Evolutionary conservation across 352 stramenopile genomes (phyloP).

Genomic region (Pythium biforme): DNA sequence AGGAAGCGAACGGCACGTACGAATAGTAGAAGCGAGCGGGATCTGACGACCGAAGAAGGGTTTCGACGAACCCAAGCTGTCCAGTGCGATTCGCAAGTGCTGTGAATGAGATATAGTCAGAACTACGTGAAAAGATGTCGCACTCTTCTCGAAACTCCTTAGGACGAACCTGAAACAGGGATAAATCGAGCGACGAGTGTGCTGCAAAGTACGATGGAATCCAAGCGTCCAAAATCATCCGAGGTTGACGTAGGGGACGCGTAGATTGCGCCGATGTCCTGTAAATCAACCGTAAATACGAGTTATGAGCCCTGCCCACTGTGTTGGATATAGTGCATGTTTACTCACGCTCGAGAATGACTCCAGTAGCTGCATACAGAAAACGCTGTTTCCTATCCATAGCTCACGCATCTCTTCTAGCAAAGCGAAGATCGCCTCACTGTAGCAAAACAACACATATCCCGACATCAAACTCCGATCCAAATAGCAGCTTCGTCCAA

Average conservation of each 20-base stretch:
- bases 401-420: constrained; percentile 32
- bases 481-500: no score
- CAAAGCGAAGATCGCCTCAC: constrained; percentile 26
- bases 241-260: neutral
- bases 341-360: constrained; percentile 32
- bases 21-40: constrained; percentile 16
- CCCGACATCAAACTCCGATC: no score
- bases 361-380: constrained; percentile 29
- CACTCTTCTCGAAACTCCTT: neutral
- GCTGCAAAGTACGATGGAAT: constrained; percentile 32
- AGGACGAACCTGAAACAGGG: constrained; percentile 17
- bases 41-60: constrained; percentile 14
- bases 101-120: neutral
- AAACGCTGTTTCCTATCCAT: constrained; percentile 36
- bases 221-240: constrained; percentile 25
- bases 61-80: constrained; percentile 20
- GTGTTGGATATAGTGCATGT: no score
- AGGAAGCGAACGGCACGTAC: constrained; percentile 5
- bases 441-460: constrained; percentile 11
- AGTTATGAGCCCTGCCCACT: no score
- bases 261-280: constrained; percentile 32
- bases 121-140: neutral
- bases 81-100: constrained; percentile 1
- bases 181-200: constrained; percentile 31
- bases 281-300: neutral